phyloP scores from a whole-genome alignment of 495 filamentous ascomycete species.

The Xylaria intraflava region DNA sequence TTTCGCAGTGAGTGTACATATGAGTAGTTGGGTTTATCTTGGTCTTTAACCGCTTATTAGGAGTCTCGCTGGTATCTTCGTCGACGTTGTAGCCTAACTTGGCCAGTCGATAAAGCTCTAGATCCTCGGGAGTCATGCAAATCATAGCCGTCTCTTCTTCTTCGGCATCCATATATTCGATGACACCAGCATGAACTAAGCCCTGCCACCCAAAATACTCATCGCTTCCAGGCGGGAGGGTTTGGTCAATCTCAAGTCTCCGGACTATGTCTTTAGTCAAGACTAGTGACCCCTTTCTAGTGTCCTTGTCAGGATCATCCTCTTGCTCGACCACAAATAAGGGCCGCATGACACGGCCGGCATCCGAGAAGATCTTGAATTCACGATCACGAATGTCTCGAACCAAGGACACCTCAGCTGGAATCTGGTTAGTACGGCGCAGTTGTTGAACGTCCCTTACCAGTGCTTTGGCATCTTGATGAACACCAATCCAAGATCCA shows the following conservation, averaged over 20 bases:
- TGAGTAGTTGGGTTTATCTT: conserved; percentile 74
- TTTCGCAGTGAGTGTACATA: conserved; percentile 96
- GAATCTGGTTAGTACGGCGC: conserved; percentile 68
- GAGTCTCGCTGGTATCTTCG: conserved; percentile 24
- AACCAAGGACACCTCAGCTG: conserved; percentile 85
- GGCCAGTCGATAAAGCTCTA: conserved; percentile 56
- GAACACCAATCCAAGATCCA: conserved; percentile 92
- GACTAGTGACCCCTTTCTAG: conserved; percentile 68
- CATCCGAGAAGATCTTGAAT: conserved; percentile 98
- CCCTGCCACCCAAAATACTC: conserved; percentile 82
- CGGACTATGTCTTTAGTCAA: conserved; percentile 76
- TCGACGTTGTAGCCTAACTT: conserved; percentile 49
- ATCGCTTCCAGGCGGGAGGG: conserved; percentile 49
- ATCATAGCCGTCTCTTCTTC: conserved; percentile 99
- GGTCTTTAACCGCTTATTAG: conserved; percentile 77
- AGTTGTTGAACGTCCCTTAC: conserved; percentile 71
- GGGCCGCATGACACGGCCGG: conserved; percentile 87
- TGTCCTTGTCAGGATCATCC: conserved; percentile 63
- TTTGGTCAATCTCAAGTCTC: conserved; percentile 52
- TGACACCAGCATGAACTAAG: conserved; percentile 68
- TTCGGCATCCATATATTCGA: conserved; percentile 95
- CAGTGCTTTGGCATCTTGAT: conserved; percentile 73
- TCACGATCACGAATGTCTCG: conserved; percentile 93
- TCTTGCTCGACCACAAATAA: conserved; percentile 70
- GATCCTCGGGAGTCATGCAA: conserved; percentile 93